Percentiles rank a stretch among this genome's conserved stretches.
Evolutionary conservation across 495 filamentous ascomycete genomes (phyloP).

Genomic region (Penicillium arizonense): DNA sequence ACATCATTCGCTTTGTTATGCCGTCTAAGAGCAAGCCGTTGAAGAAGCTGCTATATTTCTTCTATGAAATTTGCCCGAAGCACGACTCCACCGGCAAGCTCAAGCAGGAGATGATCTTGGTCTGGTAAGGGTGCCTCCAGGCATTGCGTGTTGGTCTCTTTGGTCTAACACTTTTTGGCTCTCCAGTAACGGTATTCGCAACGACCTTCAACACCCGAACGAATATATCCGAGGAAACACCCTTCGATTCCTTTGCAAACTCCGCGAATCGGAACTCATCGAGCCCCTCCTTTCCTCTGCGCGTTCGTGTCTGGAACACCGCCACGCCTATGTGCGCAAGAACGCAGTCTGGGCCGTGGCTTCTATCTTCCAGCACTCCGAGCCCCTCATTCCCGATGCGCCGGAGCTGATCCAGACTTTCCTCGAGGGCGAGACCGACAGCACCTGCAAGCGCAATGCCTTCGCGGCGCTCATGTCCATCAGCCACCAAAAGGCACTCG

Average conservation of each 20-base stretch:
- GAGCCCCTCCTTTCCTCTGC: slow-evolving; percentile 93
- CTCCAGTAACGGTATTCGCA: slow-evolving; percentile 90
- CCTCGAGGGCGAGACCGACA: slow-evolving; percentile 87
- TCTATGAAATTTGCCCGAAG: slow-evolving; percentile 99
- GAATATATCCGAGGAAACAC: slow-evolving; percentile 98
- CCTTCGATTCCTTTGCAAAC: slow-evolving; percentile 93
- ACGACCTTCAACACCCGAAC: slow-evolving; percentile 95
- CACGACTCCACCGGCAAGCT: slow-evolving; percentile 86
- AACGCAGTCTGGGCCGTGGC: slow-evolving; percentile 94
- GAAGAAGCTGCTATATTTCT: slow-evolving; percentile 98
- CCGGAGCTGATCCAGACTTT: slow-evolving; percentile 89
- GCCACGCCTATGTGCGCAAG: slow-evolving; percentile 97
- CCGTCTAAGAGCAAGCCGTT: slow-evolving; percentile 93
- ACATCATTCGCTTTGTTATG: slow-evolving; percentile 99
- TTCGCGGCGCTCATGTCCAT: slow-evolving; percentile 90
- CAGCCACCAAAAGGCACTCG: slow-evolving; percentile 88
- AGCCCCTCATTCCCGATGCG: slow-evolving; percentile 90
- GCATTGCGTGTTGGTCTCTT: background rate
- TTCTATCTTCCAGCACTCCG: slow-evolving; percentile 89
- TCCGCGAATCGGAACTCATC: slow-evolving; percentile 92
- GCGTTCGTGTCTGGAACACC: slow-evolving; percentile 87
- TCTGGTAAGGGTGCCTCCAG: slow-evolving; percentile 67
- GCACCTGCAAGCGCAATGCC: slow-evolving; percentile 97
- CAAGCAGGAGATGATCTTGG: slow-evolving; percentile 99
- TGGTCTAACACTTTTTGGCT: slow-evolving; percentile 18